Evolutionary conservation across 139 green algal species (phyloP).

Genomic region (Coelastrella sp.): DNA sequence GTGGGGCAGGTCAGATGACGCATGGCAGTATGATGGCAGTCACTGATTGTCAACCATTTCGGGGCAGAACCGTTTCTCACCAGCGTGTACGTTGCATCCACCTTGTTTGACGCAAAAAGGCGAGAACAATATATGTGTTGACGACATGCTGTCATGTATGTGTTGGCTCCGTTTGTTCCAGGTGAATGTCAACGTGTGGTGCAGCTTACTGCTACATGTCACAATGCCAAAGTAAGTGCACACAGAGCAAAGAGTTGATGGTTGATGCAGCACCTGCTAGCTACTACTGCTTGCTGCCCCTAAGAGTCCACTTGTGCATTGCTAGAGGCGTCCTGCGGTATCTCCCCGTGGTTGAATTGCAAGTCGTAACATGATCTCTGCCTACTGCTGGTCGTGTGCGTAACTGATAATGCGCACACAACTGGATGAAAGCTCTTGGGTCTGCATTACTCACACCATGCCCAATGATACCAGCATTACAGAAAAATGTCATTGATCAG

Average conservation of each 20-base stretch:
- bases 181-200: constrained; percentile 63
- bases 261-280: too few species aligned
- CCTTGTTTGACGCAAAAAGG: background rate
- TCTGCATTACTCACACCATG: too few species aligned
- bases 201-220: constrained; percentile 51
- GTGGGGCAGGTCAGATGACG: too few species aligned
- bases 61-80: too few species aligned
- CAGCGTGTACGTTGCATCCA: too few species aligned
- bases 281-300: background rate
- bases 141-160: constrained; percentile 34
- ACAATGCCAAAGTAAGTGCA: constrained; percentile 36
- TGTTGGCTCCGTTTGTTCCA: constrained; percentile 64
- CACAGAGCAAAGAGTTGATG: background rate
- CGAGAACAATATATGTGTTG: background rate
- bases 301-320: background rate
- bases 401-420: too few species aligned
- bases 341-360: background rate
- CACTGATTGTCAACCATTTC: too few species aligned
- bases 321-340: background rate
- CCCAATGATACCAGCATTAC: background rate
- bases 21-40: too few species aligned
- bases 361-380: background rate
- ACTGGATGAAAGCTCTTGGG: too few species aligned
- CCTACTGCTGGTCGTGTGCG: too few species aligned
- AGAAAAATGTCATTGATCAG: background rate